These are phyloP conservation scores for Larix kaempferi DNA, from an alignment of 75 land plant species.

Conservation along the genomic window DNA sequence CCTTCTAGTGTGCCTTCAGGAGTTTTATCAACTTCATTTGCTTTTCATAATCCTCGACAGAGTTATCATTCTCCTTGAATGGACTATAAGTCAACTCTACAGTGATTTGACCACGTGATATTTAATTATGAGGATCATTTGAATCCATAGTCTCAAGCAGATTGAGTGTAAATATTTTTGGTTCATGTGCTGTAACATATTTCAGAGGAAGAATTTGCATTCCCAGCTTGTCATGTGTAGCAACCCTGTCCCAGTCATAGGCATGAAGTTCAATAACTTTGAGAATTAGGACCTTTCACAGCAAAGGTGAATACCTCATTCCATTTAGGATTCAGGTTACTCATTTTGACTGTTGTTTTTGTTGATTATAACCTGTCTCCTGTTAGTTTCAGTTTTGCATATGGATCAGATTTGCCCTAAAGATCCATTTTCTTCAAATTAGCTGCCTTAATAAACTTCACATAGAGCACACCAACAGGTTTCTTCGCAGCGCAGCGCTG, in stretches of 20 bases:
- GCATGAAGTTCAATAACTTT: too few relatives aligned
- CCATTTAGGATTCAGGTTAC: conserved; percentile 88
- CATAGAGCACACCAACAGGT: conserved; percentile 90
- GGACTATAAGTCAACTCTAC: conserved; percentile 59
- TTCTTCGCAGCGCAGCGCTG: conserved; percentile 59
- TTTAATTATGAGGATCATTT: conserved; percentile 71
- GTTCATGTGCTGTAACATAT: conserved; percentile 63
- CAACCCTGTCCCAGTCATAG: conserved; percentile 27
- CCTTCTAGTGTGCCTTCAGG: conserved; percentile 75
- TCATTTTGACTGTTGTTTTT: conserved; percentile 79
- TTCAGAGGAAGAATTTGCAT: conserved; percentile 58
- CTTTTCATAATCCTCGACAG: conserved; percentile 30
- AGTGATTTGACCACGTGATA: conserved; percentile 66
- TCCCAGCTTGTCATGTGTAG: conserved; percentile 72
- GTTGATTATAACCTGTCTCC: conserved; percentile 66
- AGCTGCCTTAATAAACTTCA: conserved; percentile 65
- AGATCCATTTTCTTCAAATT: conserved; percentile 82
- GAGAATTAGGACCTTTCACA: conserved; percentile 52
- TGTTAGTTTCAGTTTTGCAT: conserved; percentile 72
- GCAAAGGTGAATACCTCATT: conserved; percentile 78
- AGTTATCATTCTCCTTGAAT: conserved; percentile 54
- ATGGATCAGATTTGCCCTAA: conserved; percentile 91
- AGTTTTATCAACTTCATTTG: conserved; percentile 35
- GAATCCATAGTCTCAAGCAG: conserved; percentile 63
- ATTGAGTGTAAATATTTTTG: conserved; percentile 50